phyloP scores from a whole-genome alignment of 2,329 filamentous ascomycete species.

The Aspergillus sp. region DNA sequence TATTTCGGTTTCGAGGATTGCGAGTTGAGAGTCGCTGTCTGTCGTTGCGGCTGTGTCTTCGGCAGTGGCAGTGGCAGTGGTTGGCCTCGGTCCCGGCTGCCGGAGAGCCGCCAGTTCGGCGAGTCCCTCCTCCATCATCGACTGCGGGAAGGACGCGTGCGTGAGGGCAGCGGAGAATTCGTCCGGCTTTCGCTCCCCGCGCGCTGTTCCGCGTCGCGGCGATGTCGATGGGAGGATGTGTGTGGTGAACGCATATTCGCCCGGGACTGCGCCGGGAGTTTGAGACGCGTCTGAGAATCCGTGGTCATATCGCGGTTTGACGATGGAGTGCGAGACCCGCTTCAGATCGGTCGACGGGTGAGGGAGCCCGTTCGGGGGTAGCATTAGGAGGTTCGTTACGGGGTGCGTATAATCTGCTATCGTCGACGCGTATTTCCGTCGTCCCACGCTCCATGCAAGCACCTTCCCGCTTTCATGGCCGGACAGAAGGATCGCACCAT shows the following conservation, averaged over 20 bases:
- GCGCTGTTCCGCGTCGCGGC: slow-evolving; percentile 1
- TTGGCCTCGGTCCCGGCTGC: slow-evolving; percentile 11
- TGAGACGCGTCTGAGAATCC: slow-evolving; percentile 28
- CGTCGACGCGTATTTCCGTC: slow-evolving; percentile 57
- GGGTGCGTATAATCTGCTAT: slow-evolving; percentile 67
- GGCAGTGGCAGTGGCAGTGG: slow-evolving; percentile 8
- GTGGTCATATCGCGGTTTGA: slow-evolving; percentile 59
- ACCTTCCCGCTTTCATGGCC: slow-evolving; percentile 75
- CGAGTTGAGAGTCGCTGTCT: slow-evolving; percentile 18
- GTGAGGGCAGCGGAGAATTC: slow-evolving; percentile 30
- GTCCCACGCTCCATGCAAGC: slow-evolving; percentile 68
- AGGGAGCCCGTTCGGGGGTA: slow-evolving; percentile 49
- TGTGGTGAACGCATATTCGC: slow-evolving; percentile 34
- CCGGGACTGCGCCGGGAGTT: slow-evolving; percentile 29
- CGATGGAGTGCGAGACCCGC: slow-evolving; percentile 50
- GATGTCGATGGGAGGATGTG: slow-evolving; percentile 21
- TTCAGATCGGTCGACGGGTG: slow-evolving; percentile 27
- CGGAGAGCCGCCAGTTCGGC: slow-evolving; percentile 26
- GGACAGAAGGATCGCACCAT: slow-evolving; percentile 69
- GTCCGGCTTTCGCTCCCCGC: slow-evolving; percentile 3
- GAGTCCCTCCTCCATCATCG: slow-evolving; percentile 32
- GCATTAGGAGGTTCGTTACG: slow-evolving; percentile 71
- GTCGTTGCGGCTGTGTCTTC: slow-evolving; percentile 14
- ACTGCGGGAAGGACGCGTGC: slow-evolving; percentile 29
- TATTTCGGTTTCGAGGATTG: slow-evolving; percentile 33